These are phyloP conservation scores for Kernera saxatilis DNA, from an alignment of 345 rosid genomes.

Conservation along the genomic window DNA sequence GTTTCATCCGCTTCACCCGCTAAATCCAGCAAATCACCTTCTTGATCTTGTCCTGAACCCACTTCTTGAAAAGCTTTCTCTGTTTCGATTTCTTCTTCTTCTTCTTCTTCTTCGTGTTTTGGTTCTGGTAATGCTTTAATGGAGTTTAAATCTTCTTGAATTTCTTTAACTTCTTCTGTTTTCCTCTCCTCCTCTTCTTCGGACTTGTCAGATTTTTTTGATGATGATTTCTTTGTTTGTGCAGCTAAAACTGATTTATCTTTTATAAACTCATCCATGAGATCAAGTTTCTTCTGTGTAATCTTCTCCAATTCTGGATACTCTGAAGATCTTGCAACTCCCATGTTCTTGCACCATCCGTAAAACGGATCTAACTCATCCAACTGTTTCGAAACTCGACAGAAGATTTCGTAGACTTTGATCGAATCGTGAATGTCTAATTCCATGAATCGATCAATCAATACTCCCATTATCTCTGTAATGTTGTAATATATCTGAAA, in stretches of 20 bases:
- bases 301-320: constrained; percentile 77
- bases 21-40: constrained; percentile 53
- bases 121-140: constrained; percentile 58
- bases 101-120: constrained; percentile 19
- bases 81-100: constrained; percentile 5
- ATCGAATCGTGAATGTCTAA: constrained; percentile 54
- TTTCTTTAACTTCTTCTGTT: constrained; percentile 11
- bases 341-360: constrained; percentile 59
- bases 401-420: constrained; percentile 60
- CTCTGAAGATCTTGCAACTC: constrained; percentile 64
- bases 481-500: constrained; percentile 61
- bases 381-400: constrained; percentile 49
- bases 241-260: constrained; percentile 55
- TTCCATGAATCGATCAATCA: constrained; percentile 70
- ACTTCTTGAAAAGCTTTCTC: constrained; percentile 6
- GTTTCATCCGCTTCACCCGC: constrained; percentile 31
- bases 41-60: constrained; percentile 27
- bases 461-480: constrained; percentile 48
- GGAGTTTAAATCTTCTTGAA: constrained; percentile 39
- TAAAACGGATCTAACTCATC: constrained; percentile 64
- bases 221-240: constrained; percentile 15
- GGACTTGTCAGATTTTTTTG: constrained; percentile 3
- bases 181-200: constrained; percentile 17
- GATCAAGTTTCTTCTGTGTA: constrained; percentile 66
- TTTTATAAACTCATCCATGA: constrained; percentile 71